Evolutionary conservation across 176 grass and related monocot species (phyloP).

Genomic region (Chrysopogon serrulatus): DNA sequence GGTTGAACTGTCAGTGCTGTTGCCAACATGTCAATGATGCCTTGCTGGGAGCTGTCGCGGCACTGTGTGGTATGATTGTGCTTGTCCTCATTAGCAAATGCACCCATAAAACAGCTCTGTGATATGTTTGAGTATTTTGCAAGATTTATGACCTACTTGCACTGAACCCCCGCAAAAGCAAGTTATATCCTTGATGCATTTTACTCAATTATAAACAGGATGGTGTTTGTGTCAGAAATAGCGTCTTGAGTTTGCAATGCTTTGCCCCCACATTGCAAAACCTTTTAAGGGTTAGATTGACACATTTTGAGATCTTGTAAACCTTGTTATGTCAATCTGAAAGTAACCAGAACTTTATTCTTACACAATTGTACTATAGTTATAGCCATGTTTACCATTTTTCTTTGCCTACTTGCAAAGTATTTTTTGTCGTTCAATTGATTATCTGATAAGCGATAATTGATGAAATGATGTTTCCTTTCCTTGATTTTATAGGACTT

Average conservation of each 20-base stretch:
- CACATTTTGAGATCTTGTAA: background rate
- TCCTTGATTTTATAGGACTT: slow-evolving; percentile 47
- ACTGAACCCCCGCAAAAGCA: background rate
- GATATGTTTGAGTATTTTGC: background rate
- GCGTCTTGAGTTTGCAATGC: background rate
- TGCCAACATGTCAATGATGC: background rate
- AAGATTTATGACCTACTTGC: background rate
- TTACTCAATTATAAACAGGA: background rate
- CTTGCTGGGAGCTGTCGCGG: background rate
- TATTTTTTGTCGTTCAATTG: background rate
- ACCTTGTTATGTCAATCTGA: background rate
- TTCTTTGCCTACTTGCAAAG: background rate
- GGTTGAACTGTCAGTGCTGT: background rate
- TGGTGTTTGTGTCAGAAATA: background rate
- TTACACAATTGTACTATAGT: background rate
- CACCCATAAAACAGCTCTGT: background rate
- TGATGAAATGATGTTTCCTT: background rate
- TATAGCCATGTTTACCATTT: background rate
- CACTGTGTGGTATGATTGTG: background rate
- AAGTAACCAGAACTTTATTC: background rate
- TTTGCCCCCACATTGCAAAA: background rate
- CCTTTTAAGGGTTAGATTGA: background rate
- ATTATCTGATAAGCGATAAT: background rate
- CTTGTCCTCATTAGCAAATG: background rate
- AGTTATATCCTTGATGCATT: background rate